Conservation (phyloP, 768 basidiomycete species). For the Naematelia aurantialba region DNA sequence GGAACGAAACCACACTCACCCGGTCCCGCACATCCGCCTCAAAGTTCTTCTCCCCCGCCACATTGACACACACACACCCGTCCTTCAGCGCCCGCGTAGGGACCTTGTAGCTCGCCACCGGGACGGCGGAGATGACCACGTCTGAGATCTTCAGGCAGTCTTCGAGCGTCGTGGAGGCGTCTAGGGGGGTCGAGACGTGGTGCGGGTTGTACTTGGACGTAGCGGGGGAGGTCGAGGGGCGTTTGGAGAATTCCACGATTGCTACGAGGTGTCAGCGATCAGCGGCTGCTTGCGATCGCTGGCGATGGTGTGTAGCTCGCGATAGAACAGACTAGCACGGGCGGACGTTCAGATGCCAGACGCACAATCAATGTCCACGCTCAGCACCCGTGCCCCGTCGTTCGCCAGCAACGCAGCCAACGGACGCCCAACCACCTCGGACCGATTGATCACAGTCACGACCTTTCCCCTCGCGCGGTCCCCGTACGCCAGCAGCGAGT, state of each 20-base stretch:
- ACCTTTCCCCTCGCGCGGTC: conserved; percentile 76
- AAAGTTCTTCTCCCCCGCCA: conserved; percentile 94
- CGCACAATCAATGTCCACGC: conserved; percentile 84
- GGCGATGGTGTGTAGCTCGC: not conserved
- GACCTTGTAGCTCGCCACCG: conserved; percentile 76
- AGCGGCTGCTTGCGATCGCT: too few relatives aligned
- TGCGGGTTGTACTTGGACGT: conserved; percentile 70
- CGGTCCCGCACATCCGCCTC: conserved; percentile 87
- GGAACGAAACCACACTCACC: conserved; percentile 54
- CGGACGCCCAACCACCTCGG: conserved; percentile 94
- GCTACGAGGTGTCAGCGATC: conserved; percentile 21
- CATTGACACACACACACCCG: conserved; percentile 88
- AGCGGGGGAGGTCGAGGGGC: conserved; percentile 55
- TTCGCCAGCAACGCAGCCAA: conserved; percentile 93
- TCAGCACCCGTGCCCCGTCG: conserved; percentile 92
- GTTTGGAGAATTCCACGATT: conserved; percentile 95
- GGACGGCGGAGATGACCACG: conserved; percentile 92
- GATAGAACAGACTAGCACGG: not conserved
- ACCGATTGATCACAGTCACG: conserved; percentile 90
- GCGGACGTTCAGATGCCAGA: not conserved
- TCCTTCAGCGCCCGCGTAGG: conserved; percentile 86
- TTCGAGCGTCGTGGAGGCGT: conserved; percentile 59
- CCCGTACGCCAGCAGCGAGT: conserved; percentile 83
- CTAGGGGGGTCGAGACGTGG: conserved; percentile 71
- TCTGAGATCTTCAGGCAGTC: conserved; percentile 81